Percentiles rank a stretch among this genome's conserved stretches.
phyloP scores from a whole-genome alignment of 2,329 filamentous ascomycete species.

The Neopestalotiopsis clavispora region DNA sequence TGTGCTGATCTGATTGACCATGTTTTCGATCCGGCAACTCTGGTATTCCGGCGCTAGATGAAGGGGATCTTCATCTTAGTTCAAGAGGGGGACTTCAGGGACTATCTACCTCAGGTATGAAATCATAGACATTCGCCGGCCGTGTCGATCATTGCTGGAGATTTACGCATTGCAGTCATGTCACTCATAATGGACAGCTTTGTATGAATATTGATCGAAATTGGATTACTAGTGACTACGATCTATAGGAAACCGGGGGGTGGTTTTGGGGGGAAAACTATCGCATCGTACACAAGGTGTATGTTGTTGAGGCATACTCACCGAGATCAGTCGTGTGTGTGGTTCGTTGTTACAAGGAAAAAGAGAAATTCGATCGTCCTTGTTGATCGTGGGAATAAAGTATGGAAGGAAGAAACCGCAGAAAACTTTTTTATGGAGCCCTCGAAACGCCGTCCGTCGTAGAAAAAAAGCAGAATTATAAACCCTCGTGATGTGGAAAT shows the following conservation, averaged over 20 bases:
- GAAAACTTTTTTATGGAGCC: conserved; percentile 31
- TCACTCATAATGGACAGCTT: too few relatives aligned
- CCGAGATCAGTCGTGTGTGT: neutral
- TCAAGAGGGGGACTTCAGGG: too few relatives aligned
- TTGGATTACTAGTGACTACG: neutral
- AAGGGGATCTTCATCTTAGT: too few relatives aligned
- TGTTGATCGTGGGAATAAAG: neutral
- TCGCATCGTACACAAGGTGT: conserved; percentile 9
- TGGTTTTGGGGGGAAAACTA: neutral
- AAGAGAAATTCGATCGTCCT: conserved; percentile 3
- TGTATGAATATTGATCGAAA: neutral
- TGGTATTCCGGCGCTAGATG: too few relatives aligned
- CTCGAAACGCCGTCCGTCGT: conserved; percentile 38
- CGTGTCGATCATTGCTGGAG: too few relatives aligned
- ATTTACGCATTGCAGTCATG: too few relatives aligned
- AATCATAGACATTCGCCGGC: too few relatives aligned
- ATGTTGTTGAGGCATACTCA: conserved; percentile 6
- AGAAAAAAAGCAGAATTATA: conserved; percentile 17
- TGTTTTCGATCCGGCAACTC: too few relatives aligned
- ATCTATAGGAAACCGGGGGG: conserved; percentile 10
- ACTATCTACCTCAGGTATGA: too few relatives aligned
- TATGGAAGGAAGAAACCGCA: neutral
- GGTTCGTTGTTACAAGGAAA: neutral
- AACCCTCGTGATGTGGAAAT: conserved; percentile 34
- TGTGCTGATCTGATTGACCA: too few relatives aligned